Percentiles rank a stretch among this genome's conserved stretches.
Conservation (phyloP, 305 asterid genomes). For the Fraxinus sp. region DNA sequence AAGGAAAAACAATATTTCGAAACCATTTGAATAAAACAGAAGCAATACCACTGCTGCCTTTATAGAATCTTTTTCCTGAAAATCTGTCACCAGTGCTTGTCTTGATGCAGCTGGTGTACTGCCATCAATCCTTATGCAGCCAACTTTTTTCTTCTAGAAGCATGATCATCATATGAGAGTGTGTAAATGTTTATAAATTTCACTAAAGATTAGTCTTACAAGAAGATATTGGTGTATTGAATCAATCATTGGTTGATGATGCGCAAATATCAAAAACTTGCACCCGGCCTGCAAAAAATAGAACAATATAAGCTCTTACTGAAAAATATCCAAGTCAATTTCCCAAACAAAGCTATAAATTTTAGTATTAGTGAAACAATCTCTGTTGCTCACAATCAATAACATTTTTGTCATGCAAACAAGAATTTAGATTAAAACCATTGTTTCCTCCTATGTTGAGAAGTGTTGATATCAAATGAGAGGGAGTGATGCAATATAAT, state of each 20-base stretch:
- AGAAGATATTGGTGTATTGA: conserved; percentile 76
- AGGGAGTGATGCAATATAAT: neutral
- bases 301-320: conserved; percentile 2
- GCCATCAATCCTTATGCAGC: conserved; percentile 94
- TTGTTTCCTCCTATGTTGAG: conserved; percentile 18
- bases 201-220: conserved; percentile 48
- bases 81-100: conserved; percentile 79
- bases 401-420: neutral
- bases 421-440: neutral
- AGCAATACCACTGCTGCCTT: conserved; percentile 88
- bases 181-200: conserved; percentile 13
- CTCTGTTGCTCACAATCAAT: neutral
- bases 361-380: conserved; percentile 8
- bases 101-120: conserved; percentile 83
- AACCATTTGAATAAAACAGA: conserved; percentile 13
- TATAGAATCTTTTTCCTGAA: conserved; percentile 84
- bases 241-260: conserved; percentile 85
- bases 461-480: conserved; percentile 2
- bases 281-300: conserved; percentile 78
- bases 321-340: conserved; percentile 11
- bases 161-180: conserved; percentile 13
- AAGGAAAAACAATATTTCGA: neutral
- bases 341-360: conserved; percentile 18
- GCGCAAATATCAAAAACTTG: conserved; percentile 91
- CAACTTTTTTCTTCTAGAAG: conserved; percentile 81